A percentile compares a stretch with the other conserved stretches of the same genome.
These are phyloP conservation scores for Cryphonectria nitschkei DNA, from an alignment of 2,329 filamentous ascomycete species.

Conservation along the genomic window DNA sequence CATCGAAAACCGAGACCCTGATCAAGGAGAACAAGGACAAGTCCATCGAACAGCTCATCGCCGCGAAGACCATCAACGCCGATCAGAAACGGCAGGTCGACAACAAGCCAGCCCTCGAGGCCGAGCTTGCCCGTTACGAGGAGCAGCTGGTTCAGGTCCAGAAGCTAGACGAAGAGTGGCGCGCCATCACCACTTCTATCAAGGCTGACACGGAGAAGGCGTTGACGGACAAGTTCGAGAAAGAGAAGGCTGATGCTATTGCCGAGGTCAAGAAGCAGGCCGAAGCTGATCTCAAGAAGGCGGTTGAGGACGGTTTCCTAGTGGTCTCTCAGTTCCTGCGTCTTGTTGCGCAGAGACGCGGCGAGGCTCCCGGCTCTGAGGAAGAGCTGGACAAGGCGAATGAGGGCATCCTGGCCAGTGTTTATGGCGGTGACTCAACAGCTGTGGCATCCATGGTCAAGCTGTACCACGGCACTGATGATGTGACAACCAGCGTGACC, in stretches of 20 bases:
- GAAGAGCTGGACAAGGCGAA: constrained; percentile 78
- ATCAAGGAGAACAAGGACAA: constrained; percentile 71
- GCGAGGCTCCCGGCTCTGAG: constrained; percentile 66
- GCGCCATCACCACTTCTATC: constrained; percentile 59
- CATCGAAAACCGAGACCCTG: constrained; percentile 72
- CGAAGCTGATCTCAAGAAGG: constrained; percentile 56
- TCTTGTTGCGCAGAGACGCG: constrained; percentile 74
- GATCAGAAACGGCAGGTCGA: constrained; percentile 78
- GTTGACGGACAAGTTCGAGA: constrained; percentile 54
- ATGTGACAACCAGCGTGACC: constrained; percentile 66
- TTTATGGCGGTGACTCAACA: constrained; percentile 77
- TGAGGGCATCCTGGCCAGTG: constrained; percentile 76
- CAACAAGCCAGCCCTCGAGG: constrained; percentile 75
- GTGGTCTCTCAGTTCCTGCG: constrained; percentile 79
- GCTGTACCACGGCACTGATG: constrained; percentile 72
- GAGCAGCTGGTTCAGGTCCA: constrained; percentile 76
- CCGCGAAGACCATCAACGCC: constrained; percentile 73
- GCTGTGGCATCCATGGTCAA: constrained; percentile 78
- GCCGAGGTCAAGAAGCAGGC: constrained; percentile 60
- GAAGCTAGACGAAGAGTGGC: constrained; percentile 75
- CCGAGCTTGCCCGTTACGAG: constrained; percentile 70
- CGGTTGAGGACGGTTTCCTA: constrained; percentile 67
- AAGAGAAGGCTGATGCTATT: constrained; percentile 57
- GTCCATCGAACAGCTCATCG: constrained; percentile 73
- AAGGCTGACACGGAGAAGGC: constrained; percentile 65